Evolutionary conservation across 331 rosid species (phyloP).

Genomic region (Quercus lobata): DNA sequence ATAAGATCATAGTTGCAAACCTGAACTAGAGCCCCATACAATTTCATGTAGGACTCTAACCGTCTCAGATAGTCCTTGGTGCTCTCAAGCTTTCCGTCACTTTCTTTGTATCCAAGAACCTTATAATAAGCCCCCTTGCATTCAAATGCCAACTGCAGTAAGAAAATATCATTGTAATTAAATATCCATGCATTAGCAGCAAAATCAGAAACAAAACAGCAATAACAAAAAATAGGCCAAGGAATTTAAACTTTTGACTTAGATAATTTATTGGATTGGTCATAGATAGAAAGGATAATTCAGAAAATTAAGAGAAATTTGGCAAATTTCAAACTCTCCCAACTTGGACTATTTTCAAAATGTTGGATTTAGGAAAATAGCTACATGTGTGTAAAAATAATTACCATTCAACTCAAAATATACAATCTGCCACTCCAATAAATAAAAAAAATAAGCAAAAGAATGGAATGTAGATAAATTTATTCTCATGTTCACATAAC

Average conservation of each 20-base stretch:
- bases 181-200: constrained; percentile 11
- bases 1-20: constrained; percentile 32
- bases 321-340: neutral
- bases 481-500: neutral
- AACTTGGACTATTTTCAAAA: too few species aligned
- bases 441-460: neutral
- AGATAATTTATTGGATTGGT: neutral
- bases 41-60: constrained; percentile 60
- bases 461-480: neutral
- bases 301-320: neutral
- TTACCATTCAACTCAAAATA: neutral
- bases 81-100: constrained; percentile 57
- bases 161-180: constrained; percentile 1
- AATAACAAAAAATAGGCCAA: neutral
- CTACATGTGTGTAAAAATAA: too few species aligned
- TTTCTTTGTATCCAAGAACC: constrained; percentile 70
- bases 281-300: neutral
- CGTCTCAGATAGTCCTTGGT: constrained; percentile 59
- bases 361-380: neutral
- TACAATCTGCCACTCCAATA: neutral
- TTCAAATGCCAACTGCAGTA: constrained; percentile 55
- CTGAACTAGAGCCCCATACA: constrained; percentile 73
- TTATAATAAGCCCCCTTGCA: constrained; percentile 62
- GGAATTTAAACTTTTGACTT: neutral
- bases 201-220: neutral